Percentiles rank a stretch among this genome's conserved stretches.
Conservation (phyloP, 352 stramenopile genomes). For the Phytopythium mirpurense region DNA sequence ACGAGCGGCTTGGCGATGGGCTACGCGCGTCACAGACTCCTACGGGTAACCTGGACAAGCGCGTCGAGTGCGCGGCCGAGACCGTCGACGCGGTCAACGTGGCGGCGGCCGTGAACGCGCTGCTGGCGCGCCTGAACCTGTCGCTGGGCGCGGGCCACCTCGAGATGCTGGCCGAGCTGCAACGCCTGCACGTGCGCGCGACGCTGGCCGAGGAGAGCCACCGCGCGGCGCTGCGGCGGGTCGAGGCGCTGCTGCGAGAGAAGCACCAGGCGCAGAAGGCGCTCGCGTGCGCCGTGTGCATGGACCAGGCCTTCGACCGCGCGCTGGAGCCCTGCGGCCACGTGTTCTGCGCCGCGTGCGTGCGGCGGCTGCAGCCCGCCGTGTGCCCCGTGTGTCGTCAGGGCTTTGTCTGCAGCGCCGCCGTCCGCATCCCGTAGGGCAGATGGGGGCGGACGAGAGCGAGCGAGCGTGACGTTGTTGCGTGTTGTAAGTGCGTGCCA, state of each 20-base stretch:
- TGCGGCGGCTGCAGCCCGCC: constrained; percentile 28
- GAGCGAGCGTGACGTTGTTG: too few relatives aligned
- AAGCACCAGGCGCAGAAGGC: constrained; percentile 48
- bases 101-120: constrained; percentile 37
- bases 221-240: constrained; percentile 20
- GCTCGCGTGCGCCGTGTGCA: constrained; percentile 49
- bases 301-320: constrained; percentile 42
- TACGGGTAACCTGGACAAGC: neutral
- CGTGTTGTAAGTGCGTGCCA: neutral
- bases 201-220: constrained; percentile 36
- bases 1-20: neutral
- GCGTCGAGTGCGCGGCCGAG: neutral
- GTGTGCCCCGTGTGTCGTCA: constrained; percentile 46
- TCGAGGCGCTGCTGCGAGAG: constrained; percentile 32
- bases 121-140: constrained; percentile 41
- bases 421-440: constrained; percentile 33
- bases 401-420: constrained; percentile 21
- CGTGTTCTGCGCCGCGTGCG: constrained; percentile 47
- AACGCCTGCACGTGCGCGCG: constrained; percentile 31
- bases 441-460: too few relatives aligned
- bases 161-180: constrained; percentile 37
- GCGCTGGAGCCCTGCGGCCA: constrained; percentile 58
- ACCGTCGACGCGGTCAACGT: constrained; percentile 15
- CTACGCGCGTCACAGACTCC: neutral
- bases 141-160: constrained; percentile 42